These are phyloP conservation scores for Tuber magnatum DNA, from an alignment of 495 filamentous ascomycete genomes.

Conservation along the genomic window DNA sequence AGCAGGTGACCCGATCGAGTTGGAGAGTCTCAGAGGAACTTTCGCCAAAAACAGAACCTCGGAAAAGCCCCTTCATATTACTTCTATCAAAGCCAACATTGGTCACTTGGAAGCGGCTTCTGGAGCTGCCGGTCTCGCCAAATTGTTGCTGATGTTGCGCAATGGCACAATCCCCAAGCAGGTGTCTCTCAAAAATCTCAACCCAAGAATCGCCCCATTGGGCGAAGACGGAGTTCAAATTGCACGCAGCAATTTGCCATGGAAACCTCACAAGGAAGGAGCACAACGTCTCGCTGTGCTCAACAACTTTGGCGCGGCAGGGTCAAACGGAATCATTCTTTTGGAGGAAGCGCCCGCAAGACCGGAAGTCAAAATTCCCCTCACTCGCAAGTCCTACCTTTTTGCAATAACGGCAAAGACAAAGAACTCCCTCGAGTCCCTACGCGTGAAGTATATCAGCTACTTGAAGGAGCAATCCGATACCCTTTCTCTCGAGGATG, in stretches of 20 bases:
- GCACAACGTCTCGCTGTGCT: conserved; percentile 52
- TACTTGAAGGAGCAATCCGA: conserved; percentile 53
- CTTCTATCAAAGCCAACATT: conserved; percentile 80
- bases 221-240: conserved; percentile 28
- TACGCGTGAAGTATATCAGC: conserved; percentile 47
- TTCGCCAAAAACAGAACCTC: conserved; percentile 66
- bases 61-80: conserved; percentile 68
- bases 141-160: conserved; percentile 80
- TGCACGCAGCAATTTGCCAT: conserved; percentile 24
- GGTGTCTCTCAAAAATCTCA: conserved; percentile 27
- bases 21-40: conserved; percentile 66
- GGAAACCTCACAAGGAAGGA: conserved; percentile 15
- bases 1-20: conserved; percentile 72
- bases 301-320: conserved; percentile 65
- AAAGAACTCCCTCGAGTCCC: conserved; percentile 51
- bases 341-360: conserved; percentile 52
- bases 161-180: conserved; percentile 66
- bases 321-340: conserved; percentile 59
- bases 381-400: conserved; percentile 51
- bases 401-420: conserved; percentile 56
- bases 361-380: conserved; percentile 41
- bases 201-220: conserved; percentile 28
- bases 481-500: conserved; percentile 47
- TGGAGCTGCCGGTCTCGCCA: conserved; percentile 72
- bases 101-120: conserved; percentile 87